Evolutionary conservation across 2,329 filamentous ascomycete species (phyloP), one percentile per base, ranked within the genome.

Genomic region (Trichoderma simmonsii): DNA sequence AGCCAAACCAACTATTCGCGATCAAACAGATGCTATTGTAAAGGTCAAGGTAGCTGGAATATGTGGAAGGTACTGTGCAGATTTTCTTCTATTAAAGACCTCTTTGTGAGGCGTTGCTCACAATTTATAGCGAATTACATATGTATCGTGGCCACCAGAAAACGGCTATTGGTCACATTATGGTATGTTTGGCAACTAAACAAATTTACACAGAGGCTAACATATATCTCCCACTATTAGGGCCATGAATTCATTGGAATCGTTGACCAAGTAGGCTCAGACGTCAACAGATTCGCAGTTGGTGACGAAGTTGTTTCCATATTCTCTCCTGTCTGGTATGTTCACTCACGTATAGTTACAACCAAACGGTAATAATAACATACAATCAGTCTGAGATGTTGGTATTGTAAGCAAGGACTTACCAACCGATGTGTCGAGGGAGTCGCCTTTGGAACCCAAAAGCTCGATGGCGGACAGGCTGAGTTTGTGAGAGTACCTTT

Each of bases 301-400:
- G 64, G 64, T 18, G 48, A 67, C 3, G 48, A 59, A 24, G 64
- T 67, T 9, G 34, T 67, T 15, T 67, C 48, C 12, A 39, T 67
- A n/a, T 67, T 67, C 32, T 67, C 64, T 11, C 48, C 48, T 26
- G 64, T 67, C 11, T 67, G 64, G 64, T 67, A 59, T n/a, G 64
- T 59, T n/a, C 18, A 12, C 18, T 5, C n/a, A 32, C 4, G 4
- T 34, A 8, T 6, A 30, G 1, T 3, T 30, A 9, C 18, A 1
- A 18, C 3, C 3, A 3, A 51, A 21, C 9, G 18, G 4, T 6
- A 2, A 24, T 34, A 34, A 11, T 65, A 54, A 65, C n/a, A 21
- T 3, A 5, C 28, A 11, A 51, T 12, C 3, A 67, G 64, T 34
- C 48, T 36, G 2, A 59, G 32, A 30, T 67, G 64, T 15, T 67